Evolutionary conservation across 2,329 filamentous ascomycete species (phyloP).

Genomic region (Xenosphaeropsis pyriputrescens): DNA sequence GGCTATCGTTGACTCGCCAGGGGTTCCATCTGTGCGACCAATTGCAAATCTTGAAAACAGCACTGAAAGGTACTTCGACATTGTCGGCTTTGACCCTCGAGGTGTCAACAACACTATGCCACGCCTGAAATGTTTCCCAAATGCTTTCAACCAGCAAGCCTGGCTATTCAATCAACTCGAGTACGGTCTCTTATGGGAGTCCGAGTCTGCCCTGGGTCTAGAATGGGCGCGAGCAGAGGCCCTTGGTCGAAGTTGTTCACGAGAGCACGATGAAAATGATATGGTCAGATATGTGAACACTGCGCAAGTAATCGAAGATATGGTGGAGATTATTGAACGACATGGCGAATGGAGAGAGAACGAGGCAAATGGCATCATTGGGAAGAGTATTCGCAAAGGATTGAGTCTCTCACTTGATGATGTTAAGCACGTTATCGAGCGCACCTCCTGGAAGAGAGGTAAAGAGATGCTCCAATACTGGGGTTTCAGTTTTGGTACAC

Average conservation of each 20-base stretch:
- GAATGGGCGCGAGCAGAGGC: background rate
- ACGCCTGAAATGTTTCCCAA: conserved; percentile 26
- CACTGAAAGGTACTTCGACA: conserved; percentile 10
- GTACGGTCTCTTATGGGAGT: conserved; percentile 13
- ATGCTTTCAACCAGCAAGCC: background rate
- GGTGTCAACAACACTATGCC: conserved; percentile 32
- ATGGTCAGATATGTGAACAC: background rate
- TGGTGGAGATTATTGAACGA: background rate
- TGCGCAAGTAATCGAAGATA: background rate
- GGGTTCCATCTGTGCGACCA: too few relatives aligned
- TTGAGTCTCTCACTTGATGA: too few relatives aligned
- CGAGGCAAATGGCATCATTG: background rate
- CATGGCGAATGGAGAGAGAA: background rate
- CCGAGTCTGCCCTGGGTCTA: background rate
- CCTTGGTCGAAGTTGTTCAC: background rate
- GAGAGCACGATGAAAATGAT: too few relatives aligned
- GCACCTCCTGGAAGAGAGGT: conserved; percentile 6
- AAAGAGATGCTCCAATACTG: conserved; percentile 26
- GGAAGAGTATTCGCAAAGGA: too few relatives aligned
- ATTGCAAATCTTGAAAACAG: too few relatives aligned
- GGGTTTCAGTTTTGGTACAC: conserved; percentile 31
- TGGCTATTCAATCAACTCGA: background rate
- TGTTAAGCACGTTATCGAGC: background rate
- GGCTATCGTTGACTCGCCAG: conserved; percentile 12
- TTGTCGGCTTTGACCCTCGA: conserved; percentile 29